These are phyloP conservation scores for Penicillium steckii DNA, from an alignment of 495 filamentous ascomycete genomes.

Conservation along the genomic window DNA sequence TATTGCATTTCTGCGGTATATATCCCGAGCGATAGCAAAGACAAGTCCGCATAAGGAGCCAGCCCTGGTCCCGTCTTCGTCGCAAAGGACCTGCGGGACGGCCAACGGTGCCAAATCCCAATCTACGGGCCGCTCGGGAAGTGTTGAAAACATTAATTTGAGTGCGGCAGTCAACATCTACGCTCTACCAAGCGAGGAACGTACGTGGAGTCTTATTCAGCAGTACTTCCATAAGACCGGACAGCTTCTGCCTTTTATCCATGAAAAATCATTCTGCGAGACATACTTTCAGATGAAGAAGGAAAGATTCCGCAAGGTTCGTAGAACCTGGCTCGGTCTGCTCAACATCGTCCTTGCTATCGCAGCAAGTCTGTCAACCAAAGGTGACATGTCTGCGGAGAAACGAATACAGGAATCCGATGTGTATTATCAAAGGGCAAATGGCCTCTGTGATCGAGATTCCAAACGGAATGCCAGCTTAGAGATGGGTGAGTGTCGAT, in stretches of 20 bases:
- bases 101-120: not conserved
- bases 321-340: slow-evolving; percentile 31
- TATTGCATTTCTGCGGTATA: slow-evolving; percentile 42
- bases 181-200: slow-evolving; percentile 24
- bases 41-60: slow-evolving; percentile 2
- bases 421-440: slow-evolving; percentile 35
- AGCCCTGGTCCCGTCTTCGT: not conserved
- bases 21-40: slow-evolving; percentile 27
- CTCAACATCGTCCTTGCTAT: slow-evolving; percentile 27
- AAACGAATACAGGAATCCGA: slow-evolving; percentile 30
- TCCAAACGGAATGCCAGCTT: slow-evolving; percentile 33
- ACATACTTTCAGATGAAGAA: slow-evolving; percentile 32
- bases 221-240: slow-evolving; percentile 40
- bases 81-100: not conserved
- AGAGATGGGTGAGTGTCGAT: slow-evolving; percentile 27
- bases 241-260: slow-evolving; percentile 37
- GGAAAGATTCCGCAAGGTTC: slow-evolving; percentile 30
- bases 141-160: not conserved
- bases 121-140: not conserved
- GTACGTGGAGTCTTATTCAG: slow-evolving; percentile 22
- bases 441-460: slow-evolving; percentile 28
- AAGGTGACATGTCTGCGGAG: slow-evolving; percentile 14
- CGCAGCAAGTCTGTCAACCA: slow-evolving; percentile 13
- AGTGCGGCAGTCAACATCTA: slow-evolving; percentile 14
- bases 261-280: slow-evolving; percentile 34